Conservation (phyloP, 345 rosid genomes). For the Raphanus raphanistrum region DNA sequence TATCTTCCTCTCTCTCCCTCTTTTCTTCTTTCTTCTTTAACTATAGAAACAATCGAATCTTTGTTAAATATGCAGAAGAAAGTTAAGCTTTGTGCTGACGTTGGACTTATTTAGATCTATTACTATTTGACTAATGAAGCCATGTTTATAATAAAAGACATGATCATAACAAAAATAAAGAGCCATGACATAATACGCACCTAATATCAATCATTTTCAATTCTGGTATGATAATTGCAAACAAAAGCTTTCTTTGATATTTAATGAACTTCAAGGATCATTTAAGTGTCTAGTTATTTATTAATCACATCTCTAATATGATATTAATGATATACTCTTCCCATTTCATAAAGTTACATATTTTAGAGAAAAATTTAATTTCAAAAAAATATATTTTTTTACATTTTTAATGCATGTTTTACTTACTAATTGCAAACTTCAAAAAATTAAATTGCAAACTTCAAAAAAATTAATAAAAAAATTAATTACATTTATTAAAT, state of each 20-base stretch:
- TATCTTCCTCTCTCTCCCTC: not conserved
- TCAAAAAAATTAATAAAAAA: too few relatives aligned
- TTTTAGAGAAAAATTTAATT: too few relatives aligned
- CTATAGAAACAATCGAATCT: not conserved
- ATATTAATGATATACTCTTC: not conserved
- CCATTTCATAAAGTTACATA: too few relatives aligned
- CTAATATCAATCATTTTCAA: slow-evolving; percentile 1
- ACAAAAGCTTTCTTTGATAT: slow-evolving; percentile 18
- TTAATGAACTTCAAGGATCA: not conserved
- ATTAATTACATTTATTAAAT: too few relatives aligned
- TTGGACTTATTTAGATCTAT: slow-evolving; percentile 4
- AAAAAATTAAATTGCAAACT: too few relatives aligned
- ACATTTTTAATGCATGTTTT: too few relatives aligned
- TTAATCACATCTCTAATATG: not conserved
- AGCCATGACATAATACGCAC: not conserved
- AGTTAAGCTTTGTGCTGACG: slow-evolving; percentile 8
- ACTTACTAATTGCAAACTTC: too few relatives aligned
- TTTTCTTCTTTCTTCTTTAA: not conserved
- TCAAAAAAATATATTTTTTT: too few relatives aligned
- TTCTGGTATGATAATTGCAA: not conserved
- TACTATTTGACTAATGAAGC: not conserved
- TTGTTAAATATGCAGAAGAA: slow-evolving; percentile 19
- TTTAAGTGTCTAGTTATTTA: slow-evolving; percentile 17
- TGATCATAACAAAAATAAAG: not conserved
- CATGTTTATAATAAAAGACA: not conserved